These are phyloP conservation scores for Sclerotiophoma versabilis DNA, from an alignment of 2,329 filamentous ascomycete species.

Conservation along the genomic window DNA sequence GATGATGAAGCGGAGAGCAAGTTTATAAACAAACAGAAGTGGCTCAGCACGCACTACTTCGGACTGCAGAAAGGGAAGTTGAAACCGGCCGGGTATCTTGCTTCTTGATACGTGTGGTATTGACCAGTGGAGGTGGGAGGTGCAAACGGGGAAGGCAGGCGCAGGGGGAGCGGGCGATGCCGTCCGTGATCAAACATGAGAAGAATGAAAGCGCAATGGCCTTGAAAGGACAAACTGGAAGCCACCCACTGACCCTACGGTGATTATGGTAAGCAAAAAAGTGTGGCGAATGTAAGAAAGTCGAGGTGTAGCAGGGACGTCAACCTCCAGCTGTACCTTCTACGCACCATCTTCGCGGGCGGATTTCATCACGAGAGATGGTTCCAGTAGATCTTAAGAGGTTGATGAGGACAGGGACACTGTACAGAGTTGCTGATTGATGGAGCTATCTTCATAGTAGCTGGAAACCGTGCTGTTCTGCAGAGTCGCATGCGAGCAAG, in stretches of 20 bases:
- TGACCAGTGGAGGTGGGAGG: background rate
- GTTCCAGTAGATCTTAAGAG: no score
- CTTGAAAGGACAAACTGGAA: background rate
- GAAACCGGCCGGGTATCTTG: background rate
- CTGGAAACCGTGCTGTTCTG: no score
- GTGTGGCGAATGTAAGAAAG: no score
- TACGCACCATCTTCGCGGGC: no score
- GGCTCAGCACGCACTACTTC: background rate
- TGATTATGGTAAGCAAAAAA: no score
- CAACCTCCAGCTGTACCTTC: no score
- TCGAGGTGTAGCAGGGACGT: no score
- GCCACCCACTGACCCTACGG: background rate
- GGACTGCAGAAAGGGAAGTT: background rate
- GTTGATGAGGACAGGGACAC: no score
- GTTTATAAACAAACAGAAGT: conserved; percentile 12
- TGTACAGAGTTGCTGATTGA: no score
- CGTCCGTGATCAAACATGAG: background rate
- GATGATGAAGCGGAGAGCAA: background rate
- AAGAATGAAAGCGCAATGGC: background rate
- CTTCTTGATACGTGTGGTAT: background rate
- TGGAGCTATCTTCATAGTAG: no score
- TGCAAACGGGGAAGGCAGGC: background rate
- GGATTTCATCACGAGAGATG: no score
- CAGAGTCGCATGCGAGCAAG: no score
- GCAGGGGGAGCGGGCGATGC: background rate